phyloP scores from a whole-genome alignment of 2,329 filamentous ascomycete species.

The Fusarium armeniacum region DNA sequence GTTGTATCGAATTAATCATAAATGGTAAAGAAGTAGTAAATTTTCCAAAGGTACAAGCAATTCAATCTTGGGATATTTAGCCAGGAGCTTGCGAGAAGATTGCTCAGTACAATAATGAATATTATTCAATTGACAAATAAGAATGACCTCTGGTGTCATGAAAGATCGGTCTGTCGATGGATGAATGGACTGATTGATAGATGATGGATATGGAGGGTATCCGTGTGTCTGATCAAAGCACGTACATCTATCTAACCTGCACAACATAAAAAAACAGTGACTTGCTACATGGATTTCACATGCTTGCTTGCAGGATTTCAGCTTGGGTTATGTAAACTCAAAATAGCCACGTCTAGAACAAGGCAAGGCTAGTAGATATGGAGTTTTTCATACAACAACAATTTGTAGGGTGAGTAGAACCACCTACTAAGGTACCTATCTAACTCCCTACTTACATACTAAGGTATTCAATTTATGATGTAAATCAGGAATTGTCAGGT shows the following conservation, averaged over 20 bases:
- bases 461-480: background rate
- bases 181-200: background rate
- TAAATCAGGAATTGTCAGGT: slow-evolving; percentile 6
- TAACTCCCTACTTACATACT: too few relatives aligned
- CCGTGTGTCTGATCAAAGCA: too few relatives aligned
- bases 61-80: background rate
- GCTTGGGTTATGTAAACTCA: background rate
- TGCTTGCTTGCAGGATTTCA: slow-evolving; percentile 12
- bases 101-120: background rate
- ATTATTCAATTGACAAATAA: background rate
- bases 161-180: background rate
- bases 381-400: background rate
- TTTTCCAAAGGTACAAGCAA: background rate
- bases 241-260: background rate
- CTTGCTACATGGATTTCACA: slow-evolving; percentile 12
- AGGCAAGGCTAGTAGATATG: background rate
- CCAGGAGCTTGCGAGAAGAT: background rate
- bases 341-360: slow-evolving; percentile 21
- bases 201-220: slow-evolving; percentile 2
- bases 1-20: background rate
- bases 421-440: too few relatives aligned
- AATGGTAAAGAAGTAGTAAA: background rate
- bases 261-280: slow-evolving; percentile 1
- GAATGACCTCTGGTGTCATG: background rate
- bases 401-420: too few relatives aligned